These are phyloP conservation scores for Heterobasidion irregulare DNA, from an alignment of 1,284 basidiomycete genomes.

Conservation along the genomic window DNA sequence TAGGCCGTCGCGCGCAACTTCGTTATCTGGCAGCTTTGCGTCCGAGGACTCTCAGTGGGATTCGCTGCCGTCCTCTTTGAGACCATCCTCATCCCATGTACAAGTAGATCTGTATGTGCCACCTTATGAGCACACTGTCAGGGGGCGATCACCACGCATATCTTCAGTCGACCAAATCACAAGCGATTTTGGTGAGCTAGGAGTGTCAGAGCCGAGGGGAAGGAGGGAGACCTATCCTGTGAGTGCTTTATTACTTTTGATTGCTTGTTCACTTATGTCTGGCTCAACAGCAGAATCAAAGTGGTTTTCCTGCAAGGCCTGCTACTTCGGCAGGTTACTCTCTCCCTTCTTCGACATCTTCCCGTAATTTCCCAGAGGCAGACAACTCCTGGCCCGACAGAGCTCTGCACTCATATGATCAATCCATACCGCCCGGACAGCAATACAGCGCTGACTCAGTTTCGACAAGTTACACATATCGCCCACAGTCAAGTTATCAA, in stretches of 20 bases:
- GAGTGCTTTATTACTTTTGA: slow-evolving; percentile 20
- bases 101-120: slow-evolving; percentile 67
- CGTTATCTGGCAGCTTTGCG: slow-evolving; percentile 22
- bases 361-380: slow-evolving; percentile 4
- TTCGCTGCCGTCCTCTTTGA: slow-evolving; percentile 47
- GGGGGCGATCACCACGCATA: slow-evolving; percentile 25
- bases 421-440: slow-evolving; percentile 27
- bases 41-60: slow-evolving; percentile 38
- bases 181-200: slow-evolving; percentile 60
- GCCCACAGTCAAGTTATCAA: slow-evolving; percentile 34
- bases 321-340: slow-evolving; percentile 9
- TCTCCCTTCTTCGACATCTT: slow-evolving; percentile 9
- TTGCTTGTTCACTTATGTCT: background rate
- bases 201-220: slow-evolving; percentile 34
- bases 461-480: slow-evolving; percentile 19
- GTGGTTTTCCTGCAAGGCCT: slow-evolving; percentile 3
- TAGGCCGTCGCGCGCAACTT: slow-evolving; percentile 23
- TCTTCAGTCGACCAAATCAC: slow-evolving; percentile 43
- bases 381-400: slow-evolving; percentile 1
- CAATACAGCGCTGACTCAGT: slow-evolving; percentile 23
- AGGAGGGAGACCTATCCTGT: slow-evolving; percentile 62
- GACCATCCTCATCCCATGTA: slow-evolving; percentile 49
- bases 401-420: slow-evolving; percentile 17
- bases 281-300: background rate
- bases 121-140: slow-evolving; percentile 42